Base-by-base conservation (phyloP, 331 rosid species). In the Stylosanthes scabra region DNA sequence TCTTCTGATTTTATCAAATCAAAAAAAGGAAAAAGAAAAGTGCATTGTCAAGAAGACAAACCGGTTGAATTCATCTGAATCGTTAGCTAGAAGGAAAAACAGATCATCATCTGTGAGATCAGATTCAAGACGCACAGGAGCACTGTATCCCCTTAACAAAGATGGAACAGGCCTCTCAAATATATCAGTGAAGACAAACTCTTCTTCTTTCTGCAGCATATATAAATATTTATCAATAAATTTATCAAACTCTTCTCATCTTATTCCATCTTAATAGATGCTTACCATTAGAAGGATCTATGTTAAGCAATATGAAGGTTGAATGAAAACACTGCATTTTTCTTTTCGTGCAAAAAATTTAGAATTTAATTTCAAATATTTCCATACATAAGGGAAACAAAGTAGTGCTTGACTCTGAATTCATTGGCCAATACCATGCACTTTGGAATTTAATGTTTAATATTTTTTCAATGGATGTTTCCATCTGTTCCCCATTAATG, bases 61-160 rank as follows among this genome's bases (percentile, higher is more conserved):
- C 99, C 99, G 91, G 75, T 92, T 95, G 80, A 95, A 95, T 79
- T 87, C 91, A 50, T 95, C 97, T 11, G 98, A 90, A 86, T 95
- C 99, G 78, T 90, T 74, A 70, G 97, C 99, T 60, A 95, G 89
- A 41, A 95, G 92, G 88, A 95, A 92, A 87, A 81, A 95, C 52
- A 92, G 87, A 79, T 92, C 96, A 4, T 68, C 76, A 9, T 95
- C 91, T 1, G 84, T 61, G 77, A 95, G 91, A 86, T 95, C 97
- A 8, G 98, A 84, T 73, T 92, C 97, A 57, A 95, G 83, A 50
- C 99, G 99, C 66, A 95, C 42, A 59, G 99, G 99, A 77, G 98
- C 92, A 86, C 99, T 95, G 63, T 92, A 95, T 37, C 96, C 96
- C 58, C 99, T 84, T 63, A 90, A 81, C 74, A 95, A 70, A 71